Evolutionary conservation across 352 stramenopile species (phyloP).

Genomic region (Phytophthora pseudosyringae): DNA sequence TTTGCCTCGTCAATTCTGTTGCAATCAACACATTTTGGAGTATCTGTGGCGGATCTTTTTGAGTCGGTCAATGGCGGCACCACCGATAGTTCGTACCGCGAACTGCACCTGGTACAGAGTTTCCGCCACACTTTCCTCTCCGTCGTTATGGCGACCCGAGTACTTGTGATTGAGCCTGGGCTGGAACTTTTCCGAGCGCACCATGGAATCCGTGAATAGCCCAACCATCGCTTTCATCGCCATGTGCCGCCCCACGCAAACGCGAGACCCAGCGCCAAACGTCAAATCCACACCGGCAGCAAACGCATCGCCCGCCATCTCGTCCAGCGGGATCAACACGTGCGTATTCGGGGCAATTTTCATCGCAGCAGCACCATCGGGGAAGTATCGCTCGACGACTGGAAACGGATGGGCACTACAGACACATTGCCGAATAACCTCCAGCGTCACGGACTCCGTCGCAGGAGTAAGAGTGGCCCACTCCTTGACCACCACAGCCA

Average conservation of each 20-base stretch:
- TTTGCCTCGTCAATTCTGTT: not conserved
- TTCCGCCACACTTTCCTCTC: constrained; percentile 34
- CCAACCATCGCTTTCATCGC: constrained; percentile 46
- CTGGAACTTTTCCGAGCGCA: constrained; percentile 35
- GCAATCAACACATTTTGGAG: constrained; percentile 4
- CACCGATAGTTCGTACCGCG: constrained; percentile 9
- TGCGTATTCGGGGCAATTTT: constrained; percentile 37
- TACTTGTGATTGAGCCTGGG: constrained; percentile 40
- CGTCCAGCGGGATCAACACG: constrained; percentile 37
- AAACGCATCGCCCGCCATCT: constrained; percentile 42
- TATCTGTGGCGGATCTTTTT: not conserved
- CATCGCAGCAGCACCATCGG: constrained; percentile 16
- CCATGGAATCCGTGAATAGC: constrained; percentile 36
- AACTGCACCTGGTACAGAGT: constrained; percentile 35
- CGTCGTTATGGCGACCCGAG: constrained; percentile 44
- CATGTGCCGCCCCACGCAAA: constrained; percentile 41
- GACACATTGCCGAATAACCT: constrained; percentile 40
- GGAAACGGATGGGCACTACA: constrained; percentile 40
- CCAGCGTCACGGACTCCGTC: constrained; percentile 21
- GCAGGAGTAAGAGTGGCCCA: constrained; percentile 25
- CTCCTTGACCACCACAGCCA: constrained; percentile 31
- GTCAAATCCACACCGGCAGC: constrained; percentile 37
- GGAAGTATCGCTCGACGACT: constrained; percentile 38
- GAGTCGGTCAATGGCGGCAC: constrained; percentile 12
- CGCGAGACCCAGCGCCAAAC: constrained; percentile 36